phyloP scores from a whole-genome alignment of 2,329 filamentous ascomycete genomes.

The Xylaria sp. region DNA sequence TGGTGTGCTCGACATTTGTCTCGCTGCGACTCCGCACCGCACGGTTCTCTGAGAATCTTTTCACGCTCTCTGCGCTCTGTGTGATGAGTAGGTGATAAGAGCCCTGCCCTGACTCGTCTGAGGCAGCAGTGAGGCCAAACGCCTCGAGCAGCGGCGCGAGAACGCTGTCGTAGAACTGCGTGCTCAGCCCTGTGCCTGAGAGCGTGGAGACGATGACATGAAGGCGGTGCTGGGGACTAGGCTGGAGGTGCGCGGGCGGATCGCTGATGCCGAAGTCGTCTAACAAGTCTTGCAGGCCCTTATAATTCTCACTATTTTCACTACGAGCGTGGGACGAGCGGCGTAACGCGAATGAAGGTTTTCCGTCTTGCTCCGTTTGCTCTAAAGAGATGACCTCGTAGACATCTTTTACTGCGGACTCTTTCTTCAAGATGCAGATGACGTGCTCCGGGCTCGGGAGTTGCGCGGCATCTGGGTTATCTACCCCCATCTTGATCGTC shows the following conservation, averaged over 20 bases:
- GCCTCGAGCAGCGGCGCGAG: constrained; percentile 66
- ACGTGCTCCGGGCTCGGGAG: constrained; percentile 48
- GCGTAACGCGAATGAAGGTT: constrained; percentile 32
- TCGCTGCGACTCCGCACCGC: constrained; percentile 45
- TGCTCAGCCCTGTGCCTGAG: constrained; percentile 71
- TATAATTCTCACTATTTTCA: constrained; percentile 38
- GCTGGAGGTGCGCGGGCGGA: constrained; percentile 54
- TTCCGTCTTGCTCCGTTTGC: constrained; percentile 45
- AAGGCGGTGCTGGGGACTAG: constrained; percentile 51
- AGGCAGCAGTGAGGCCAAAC: constrained; percentile 53
- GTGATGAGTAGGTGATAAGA: constrained; percentile 71
- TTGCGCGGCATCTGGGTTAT: background rate
- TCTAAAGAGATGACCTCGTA: constrained; percentile 56
- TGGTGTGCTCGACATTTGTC: constrained; percentile 58
- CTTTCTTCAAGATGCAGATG: constrained; percentile 45
- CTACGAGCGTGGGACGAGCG: constrained; percentile 46
- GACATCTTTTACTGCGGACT: constrained; percentile 17
- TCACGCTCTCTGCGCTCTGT: constrained; percentile 70
- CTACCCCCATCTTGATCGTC: constrained; percentile 16
- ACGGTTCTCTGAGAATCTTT: constrained; percentile 65
- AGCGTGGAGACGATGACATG: constrained; percentile 75
- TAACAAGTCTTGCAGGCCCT: constrained; percentile 54
- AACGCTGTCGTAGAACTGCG: constrained; percentile 64
- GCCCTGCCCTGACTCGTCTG: constrained; percentile 36
- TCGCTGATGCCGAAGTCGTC: constrained; percentile 52